Evolutionary conservation across 805 yeast genomes (phyloP), one percentile per base, ranked within the genome.

Genomic region (Hanseniaspora hatyaiensis): DNA sequence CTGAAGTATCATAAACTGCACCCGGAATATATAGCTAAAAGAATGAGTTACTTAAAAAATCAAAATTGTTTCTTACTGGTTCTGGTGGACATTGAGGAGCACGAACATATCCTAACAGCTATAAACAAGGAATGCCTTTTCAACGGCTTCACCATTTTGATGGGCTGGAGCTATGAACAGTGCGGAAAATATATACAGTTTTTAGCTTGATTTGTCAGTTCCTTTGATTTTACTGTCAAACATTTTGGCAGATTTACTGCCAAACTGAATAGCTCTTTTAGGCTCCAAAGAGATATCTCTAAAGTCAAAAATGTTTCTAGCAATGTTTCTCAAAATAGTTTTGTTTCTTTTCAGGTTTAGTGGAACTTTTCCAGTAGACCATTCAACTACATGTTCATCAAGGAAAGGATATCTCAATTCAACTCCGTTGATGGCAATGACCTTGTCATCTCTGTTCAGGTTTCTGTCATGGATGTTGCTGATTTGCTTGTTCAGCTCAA

Each of bases 211-310:
- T 47, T 63, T 55, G 55, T 81, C 92, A 0, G 88, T 82, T 0
- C 97, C 97, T 56, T 78, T 81, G 34, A 74, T 68, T 54, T 77
- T 81, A 3, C 88, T 80, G 37, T 81, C 75, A 3, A 77, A 70
- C 80, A 92, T 77, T 62, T 89, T 94, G 1, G 99, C 98, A 59
- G 95, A 81, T 53, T 82, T 79, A 0, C 97, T 84, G 0, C 99
- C 99, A 62, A 92, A 92, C 59, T 92, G 98, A 51, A 92, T 87
- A 0, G 99, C 99, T 40, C 99, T 69, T 59, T 92, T 92, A 1
- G 82, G 76, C 58, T 92, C 97, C 19, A 69, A 66, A 15, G 77
- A 65, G 0, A 87, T 92, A 60, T 70, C 71, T 0, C 53, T 59
- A 29, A 85, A 59, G 0, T 71, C 73, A 16, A 80, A 53, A 0